Conservation (phyloP, 306 rosid genomes). For the Prinsepia uniflora region DNA sequence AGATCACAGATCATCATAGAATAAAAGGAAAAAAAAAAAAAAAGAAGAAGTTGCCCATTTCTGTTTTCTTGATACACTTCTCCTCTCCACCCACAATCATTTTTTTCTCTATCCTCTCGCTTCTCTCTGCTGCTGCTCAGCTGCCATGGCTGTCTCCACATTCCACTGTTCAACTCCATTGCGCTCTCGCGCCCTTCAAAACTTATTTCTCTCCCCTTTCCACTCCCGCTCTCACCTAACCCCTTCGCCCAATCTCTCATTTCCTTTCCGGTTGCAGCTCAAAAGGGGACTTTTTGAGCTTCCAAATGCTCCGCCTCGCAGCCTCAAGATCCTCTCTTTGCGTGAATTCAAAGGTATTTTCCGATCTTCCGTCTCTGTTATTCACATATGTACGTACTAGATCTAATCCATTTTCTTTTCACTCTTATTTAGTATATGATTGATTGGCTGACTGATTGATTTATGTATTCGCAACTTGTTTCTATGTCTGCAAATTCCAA, state of each 20-base stretch:
- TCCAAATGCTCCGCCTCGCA: conserved; percentile 26
- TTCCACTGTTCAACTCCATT: conserved; percentile 8
- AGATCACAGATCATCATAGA: neutral
- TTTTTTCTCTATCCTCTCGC: neutral
- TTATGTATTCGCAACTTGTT: neutral
- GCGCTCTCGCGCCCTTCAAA: conserved; percentile 22
- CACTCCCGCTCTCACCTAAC: conserved; percentile 16
- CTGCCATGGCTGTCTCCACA: conserved; percentile 27
- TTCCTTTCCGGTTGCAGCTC: conserved; percentile 33
- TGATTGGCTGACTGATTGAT: neutral
- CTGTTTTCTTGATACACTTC: neutral
- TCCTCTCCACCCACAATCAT: neutral
- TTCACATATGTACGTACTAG: neutral
- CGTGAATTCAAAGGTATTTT: conserved; percentile 44
- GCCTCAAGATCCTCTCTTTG: conserved; percentile 35
- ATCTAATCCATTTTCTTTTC: neutral
- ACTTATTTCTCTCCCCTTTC: neutral
- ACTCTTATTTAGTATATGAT: neutral
- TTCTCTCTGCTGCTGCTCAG: neutral
- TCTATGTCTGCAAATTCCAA: neutral
- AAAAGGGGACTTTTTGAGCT: conserved; percentile 16
- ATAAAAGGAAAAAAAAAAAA: neutral
- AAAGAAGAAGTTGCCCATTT: neutral
- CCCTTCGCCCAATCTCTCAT: conserved; percentile 31
- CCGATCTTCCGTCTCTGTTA: neutral